phyloP scores from a whole-genome alignment of 345 rosid species.

The Stellera chamaejasme region DNA sequence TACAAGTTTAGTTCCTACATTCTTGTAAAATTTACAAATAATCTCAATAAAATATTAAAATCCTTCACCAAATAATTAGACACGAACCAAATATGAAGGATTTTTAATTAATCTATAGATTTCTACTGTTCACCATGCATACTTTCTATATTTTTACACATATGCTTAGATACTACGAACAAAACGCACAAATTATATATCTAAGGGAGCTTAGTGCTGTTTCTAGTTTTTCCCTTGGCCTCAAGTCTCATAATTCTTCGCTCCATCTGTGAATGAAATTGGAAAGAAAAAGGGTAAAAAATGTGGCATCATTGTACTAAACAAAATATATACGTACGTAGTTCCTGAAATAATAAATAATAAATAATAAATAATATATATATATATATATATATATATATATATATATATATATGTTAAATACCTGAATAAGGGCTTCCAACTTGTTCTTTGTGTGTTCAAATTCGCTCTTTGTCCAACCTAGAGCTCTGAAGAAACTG shows the following conservation, averaged over 20 bases:
- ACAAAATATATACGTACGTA: neutral
- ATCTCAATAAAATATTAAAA: too few species aligned
- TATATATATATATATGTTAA: neutral
- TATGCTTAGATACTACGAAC: too few species aligned
- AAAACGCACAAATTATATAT: neutral
- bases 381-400: neutral
- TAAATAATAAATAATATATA: neutral
- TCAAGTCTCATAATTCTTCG: conserved; percentile 28
- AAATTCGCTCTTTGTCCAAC: conserved; percentile 31
- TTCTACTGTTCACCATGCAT: too few species aligned
- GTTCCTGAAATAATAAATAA: neutral
- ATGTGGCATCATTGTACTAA: neutral
- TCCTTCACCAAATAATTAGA: too few species aligned
- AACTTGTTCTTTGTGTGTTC: conserved; percentile 23
- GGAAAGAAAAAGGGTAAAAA: neutral
- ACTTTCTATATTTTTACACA: too few species aligned
- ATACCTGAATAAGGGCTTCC: conserved; percentile 29
- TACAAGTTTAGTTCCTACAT: too few species aligned
- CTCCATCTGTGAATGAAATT: conserved; percentile 30
- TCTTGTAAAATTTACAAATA: too few species aligned
- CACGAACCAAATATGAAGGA: too few species aligned
- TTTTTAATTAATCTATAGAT: too few species aligned
- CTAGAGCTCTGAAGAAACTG: conserved; percentile 27
- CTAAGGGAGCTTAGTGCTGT: neutral
- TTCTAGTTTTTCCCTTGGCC: conserved; percentile 15